Evolutionary conservation across 2,329 filamentous ascomycete species (phyloP).

Genomic region (Malbranchea cinnamomea): DNA sequence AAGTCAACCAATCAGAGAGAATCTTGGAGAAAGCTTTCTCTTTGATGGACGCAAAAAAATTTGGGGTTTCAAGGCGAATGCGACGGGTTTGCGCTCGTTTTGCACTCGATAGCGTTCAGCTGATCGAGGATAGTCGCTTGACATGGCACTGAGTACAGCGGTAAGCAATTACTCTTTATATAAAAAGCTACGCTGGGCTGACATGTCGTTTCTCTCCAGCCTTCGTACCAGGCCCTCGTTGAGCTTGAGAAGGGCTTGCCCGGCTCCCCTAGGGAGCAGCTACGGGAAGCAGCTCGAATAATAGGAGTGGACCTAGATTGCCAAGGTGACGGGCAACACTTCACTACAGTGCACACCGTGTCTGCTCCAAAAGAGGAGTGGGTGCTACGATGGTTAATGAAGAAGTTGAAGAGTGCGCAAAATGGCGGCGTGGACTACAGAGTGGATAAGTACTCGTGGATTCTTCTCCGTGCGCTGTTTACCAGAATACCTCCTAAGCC

Average conservation of each 20-base stretch:
- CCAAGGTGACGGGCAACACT: too few relatives aligned
- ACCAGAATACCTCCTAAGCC: conserved; percentile 55
- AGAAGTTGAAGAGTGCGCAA: conserved; percentile 36
- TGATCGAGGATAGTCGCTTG: too few relatives aligned
- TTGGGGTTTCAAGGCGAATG: too few relatives aligned
- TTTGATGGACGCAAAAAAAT: too few relatives aligned
- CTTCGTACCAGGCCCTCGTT: conserved; percentile 29
- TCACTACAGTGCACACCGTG: neutral
- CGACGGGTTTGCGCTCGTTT: too few relatives aligned
- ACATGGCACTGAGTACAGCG: conserved; percentile 23
- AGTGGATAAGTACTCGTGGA: conserved; percentile 31
- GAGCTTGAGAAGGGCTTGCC: conserved; percentile 30
- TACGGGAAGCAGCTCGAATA: conserved; percentile 29
- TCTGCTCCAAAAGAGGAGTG: conserved; percentile 44
- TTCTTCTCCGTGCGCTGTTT: conserved; percentile 48
- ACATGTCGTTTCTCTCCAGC: conserved; percentile 13
- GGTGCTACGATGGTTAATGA: conserved; percentile 51
- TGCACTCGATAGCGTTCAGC: too few relatives aligned
- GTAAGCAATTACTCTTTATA: conserved; percentile 14
- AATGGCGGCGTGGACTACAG: conserved; percentile 25
- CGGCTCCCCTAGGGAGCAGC: conserved; percentile 20
- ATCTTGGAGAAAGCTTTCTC: conserved; percentile 8
- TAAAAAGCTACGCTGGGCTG: conserved; percentile 4
- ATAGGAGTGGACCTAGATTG: conserved; percentile 25
- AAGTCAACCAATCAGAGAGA: conserved; percentile 9